Base-by-base conservation (phyloP, 768 basidiomycete species). In the Leccinellum albellum region DNA sequence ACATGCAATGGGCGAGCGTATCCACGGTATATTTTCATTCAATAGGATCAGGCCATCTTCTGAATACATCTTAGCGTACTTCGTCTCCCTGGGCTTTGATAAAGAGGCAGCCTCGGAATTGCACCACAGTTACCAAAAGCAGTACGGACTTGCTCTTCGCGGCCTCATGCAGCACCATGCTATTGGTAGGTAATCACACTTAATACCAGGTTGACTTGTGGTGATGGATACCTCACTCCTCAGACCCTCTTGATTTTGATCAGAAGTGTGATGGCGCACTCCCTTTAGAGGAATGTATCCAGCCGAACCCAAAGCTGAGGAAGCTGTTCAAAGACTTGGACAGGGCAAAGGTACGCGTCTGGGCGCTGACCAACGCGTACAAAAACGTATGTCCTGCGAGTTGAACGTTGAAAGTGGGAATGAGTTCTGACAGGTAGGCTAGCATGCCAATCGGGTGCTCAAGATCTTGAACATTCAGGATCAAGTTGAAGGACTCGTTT, bases 301-400 rank as follows among this genome's bases (percentile, higher is more conserved):
- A 79, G 26, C 88, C 85, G 29, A 76, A 88, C 66, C 82, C 86
- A 7, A 65, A 61, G 8, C 68, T 88, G 10, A 83, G 85, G 21
- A 80, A 84, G 63, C 79, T 94, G 6, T 79, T 94, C 51, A 74
- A 87, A 68, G 89, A 94, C 66, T 84, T 94, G 29, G 89, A 94
- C 66, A 82, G 85, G 48, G 79, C 76, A 28, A 92, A 89, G 69
- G 82, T 78, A 9, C 81, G 84, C n/a, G 84, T 94, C 5, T 94
- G 91, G 91, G 90, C 82, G 3, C 72, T 94, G 44, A 94, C 92
- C 4, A 94, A 94, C 66, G 92, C 92, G 12, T 93, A 92, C 69
- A 78, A 78, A 54, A 76, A 82, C 23, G 91, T 91, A 70, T 21
- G 72, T 54, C 26, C 13, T n/a, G 46, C 78, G 72, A 42, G 4